Percentiles rank a stretch among this genome's conserved stretches.
phyloP scores from a whole-genome alignment of 805 yeast genomes.

The Dipodascus geniculatus region DNA sequence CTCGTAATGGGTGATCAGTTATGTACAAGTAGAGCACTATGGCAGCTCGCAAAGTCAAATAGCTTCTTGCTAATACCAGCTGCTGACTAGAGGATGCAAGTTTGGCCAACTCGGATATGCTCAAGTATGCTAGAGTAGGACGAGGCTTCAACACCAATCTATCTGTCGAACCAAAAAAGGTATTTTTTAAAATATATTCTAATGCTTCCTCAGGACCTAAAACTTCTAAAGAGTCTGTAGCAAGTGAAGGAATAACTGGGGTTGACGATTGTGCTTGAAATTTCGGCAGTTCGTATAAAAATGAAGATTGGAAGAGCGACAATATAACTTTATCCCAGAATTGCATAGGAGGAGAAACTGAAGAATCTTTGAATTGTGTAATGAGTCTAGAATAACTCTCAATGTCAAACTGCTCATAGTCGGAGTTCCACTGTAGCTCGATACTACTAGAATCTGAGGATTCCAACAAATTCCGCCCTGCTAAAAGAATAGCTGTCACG shows the following conservation, averaged over 20 bases:
- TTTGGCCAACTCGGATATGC: conserved; percentile 42
- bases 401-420: conserved; percentile 36
- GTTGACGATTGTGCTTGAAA: conserved; percentile 9
- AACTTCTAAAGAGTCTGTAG: conserved; percentile 18
- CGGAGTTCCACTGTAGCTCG: conserved; percentile 29
- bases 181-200: conserved; percentile 33
- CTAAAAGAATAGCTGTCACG: neutral
- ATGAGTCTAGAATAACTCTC: conserved; percentile 34
- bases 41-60: conserved; percentile 44
- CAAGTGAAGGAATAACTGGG: neutral
- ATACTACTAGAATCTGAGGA: conserved; percentile 1
- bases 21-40: conserved; percentile 52
- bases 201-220: conserved; percentile 28
- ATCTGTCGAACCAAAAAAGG: conserved; percentile 53
- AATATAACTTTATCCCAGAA: conserved; percentile 35
- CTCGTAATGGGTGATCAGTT: conserved; percentile 48
- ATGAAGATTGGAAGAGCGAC: conserved; percentile 44
- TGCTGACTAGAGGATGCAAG: conserved; percentile 24
- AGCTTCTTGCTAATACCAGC: conserved; percentile 30
- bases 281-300: conserved; percentile 42
- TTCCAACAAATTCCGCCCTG: neutral
- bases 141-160: conserved; percentile 35
- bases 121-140: conserved; percentile 37
- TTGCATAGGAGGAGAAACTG: conserved; percentile 11
- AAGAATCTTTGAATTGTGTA: conserved; percentile 20